A percentile compares a stretch with the other conserved stretches of the same genome.
phyloP scores from a whole-genome alignment of 805 yeast genomes.

The Tetrapisispora arboricola region DNA sequence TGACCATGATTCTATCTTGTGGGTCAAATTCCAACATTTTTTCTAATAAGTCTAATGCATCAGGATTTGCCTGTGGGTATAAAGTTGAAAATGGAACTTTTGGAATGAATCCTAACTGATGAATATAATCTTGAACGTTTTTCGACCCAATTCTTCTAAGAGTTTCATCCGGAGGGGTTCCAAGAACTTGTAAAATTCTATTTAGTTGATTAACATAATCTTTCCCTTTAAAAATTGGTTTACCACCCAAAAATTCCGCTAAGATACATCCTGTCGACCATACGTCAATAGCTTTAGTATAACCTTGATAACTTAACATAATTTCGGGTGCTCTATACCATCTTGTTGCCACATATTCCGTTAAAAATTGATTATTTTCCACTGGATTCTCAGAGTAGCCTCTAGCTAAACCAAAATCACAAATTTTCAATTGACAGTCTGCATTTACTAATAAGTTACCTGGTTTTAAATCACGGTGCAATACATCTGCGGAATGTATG shows the following conservation, averaged over 20 bases:
- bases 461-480: slow-evolving; percentile 91
- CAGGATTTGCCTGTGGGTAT: slow-evolving; percentile 80
- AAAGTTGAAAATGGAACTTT: slow-evolving; percentile 59
- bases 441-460: slow-evolving; percentile 89
- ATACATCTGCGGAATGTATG: slow-evolving; percentile 84
- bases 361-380: slow-evolving; percentile 84
- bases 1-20: slow-evolving; percentile 69
- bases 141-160: slow-evolving; percentile 64
- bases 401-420: slow-evolving; percentile 94
- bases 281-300: slow-evolving; percentile 91
- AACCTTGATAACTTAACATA: slow-evolving; percentile 87
- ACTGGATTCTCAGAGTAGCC: slow-evolving; percentile 78
- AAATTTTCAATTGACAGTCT: slow-evolving; percentile 90
- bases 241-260: slow-evolving; percentile 86
- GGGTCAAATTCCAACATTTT: slow-evolving; percentile 85
- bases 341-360: slow-evolving; percentile 96
- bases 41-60: slow-evolving; percentile 71
- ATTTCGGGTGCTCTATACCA: slow-evolving; percentile 99
- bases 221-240: slow-evolving; percentile 87
- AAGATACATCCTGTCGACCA: slow-evolving; percentile 98
- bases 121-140: slow-evolving; percentile 85
- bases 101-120: slow-evolving; percentile 74
- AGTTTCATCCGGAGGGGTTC: slow-evolving; percentile 80
- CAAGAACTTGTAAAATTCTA: slow-evolving; percentile 75
- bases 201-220: slow-evolving; percentile 93